Evolutionary conservation across 1,139 yeast genomes (phyloP).

Genomic region (Blastobotrys raffinosifermentans): DNA sequence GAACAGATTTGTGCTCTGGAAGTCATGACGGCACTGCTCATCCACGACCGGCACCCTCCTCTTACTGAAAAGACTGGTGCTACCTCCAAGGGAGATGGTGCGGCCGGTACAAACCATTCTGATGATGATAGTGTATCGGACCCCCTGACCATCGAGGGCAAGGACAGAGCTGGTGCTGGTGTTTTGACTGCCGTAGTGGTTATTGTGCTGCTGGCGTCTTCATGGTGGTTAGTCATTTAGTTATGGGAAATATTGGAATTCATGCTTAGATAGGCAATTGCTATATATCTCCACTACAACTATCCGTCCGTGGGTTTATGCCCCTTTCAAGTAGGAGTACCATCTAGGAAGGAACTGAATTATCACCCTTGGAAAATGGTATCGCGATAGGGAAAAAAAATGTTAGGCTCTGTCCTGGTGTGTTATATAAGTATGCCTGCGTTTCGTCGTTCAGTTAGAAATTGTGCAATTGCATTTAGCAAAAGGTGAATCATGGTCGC

Average conservation of each 20-base stretch:
- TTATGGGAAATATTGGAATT: too few relatives aligned
- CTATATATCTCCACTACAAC: too few relatives aligned
- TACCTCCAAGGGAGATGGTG: slow-evolving; percentile 34
- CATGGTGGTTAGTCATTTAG: slow-evolving; percentile 65
- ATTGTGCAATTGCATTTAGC: too few relatives aligned
- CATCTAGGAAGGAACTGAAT: too few relatives aligned
- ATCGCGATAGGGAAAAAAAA: too few relatives aligned
- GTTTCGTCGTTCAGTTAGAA: too few relatives aligned
- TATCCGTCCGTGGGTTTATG: too few relatives aligned
- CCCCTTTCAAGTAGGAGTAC: too few relatives aligned
- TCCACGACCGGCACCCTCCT: slow-evolving; percentile 38
- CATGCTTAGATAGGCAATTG: too few relatives aligned
- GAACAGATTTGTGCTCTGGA: slow-evolving; percentile 77
- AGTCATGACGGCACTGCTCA: slow-evolving; percentile 46
- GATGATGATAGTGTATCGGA: slow-evolving; percentile 18
- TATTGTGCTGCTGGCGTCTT: slow-evolving; percentile 55
- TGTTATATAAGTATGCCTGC: too few relatives aligned
- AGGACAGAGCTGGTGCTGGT: slow-evolving; percentile 86
- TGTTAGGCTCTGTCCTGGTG: too few relatives aligned
- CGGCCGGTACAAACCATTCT: slow-evolving; percentile 26
- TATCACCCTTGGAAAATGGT: too few relatives aligned
- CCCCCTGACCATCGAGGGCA: slow-evolving; percentile 45
- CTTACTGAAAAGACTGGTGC: slow-evolving; percentile 43
- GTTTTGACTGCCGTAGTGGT: slow-evolving; percentile 74
- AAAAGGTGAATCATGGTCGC: background rate